Evolutionary conservation across 164 flowering plant genomes (phyloP), one percentile per base, ranked within the genome.

Genomic region (Berberis vulgaris): DNA sequence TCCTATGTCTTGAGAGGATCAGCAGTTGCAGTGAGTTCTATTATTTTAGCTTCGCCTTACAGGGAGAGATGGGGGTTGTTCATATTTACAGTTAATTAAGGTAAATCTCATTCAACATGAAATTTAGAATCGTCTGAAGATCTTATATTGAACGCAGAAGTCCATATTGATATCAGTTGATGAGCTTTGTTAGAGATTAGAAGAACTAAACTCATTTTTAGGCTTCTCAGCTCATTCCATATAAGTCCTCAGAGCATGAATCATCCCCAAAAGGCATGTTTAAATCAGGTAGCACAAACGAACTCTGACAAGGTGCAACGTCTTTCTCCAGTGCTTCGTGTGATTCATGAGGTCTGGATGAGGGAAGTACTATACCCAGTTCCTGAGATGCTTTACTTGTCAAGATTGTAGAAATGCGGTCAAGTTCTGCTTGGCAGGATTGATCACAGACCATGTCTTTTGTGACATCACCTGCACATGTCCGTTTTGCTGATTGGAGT

Each of bases 211-310:
- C 5, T 3, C 7, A 38, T 68, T n/a, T 26, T 11, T 57, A 45
- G 13, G 2, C 52, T 50, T 75, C 69, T 61, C 54, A 79, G 74
- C 83, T 80, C 73, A 67, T 69, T 61, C 79, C 77, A 53, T 63
- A 77, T 10, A 80, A 56, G 12, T 69, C 66, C 47, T 73, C 78
- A 2, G 76, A 41, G 10, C 52, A 57, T 11, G 66, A 54, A 52
- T 76, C 80, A 3, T 74, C 86, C 11, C 77, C 88, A 1, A 71
- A 45, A 10, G 84, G 86, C 65, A 74, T 67, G 57, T 86, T 86
- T 46, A 86, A 76, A 76, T 86, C 91, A 47, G 91, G 91, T 6
- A 86, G 75, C 55, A 67, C 45, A 63, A 78, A 75, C 13, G n/a
- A 47, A 12, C 65, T 69, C 7, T 63, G 65, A 7, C 26, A 47